Conservation (phyloP, 768 basidiomycete genomes). For the Antrodiella citrinella region DNA sequence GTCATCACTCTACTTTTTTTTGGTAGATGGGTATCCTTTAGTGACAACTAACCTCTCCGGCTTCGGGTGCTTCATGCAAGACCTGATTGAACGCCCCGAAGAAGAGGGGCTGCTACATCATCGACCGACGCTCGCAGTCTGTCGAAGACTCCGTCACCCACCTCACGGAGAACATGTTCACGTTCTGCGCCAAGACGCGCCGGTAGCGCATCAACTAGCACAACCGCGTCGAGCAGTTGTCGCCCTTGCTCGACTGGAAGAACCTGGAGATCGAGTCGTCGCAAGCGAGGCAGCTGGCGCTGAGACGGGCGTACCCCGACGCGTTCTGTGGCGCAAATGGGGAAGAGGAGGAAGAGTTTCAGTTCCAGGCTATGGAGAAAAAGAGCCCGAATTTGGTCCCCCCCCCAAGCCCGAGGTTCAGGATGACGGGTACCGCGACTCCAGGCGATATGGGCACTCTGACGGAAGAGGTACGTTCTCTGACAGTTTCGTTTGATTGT, state of each 20-base stretch:
- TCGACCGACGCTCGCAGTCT: constrained; percentile 83
- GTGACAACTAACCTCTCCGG: constrained; percentile 97
- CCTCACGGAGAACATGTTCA: constrained; percentile 68
- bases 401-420: constrained; percentile 79
- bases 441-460: constrained; percentile 91
- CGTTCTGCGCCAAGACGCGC: constrained; percentile 76
- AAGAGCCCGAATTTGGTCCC: constrained; percentile 72
- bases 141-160: constrained; percentile 89
- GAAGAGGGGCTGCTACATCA: constrained; percentile 95
- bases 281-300: constrained; percentile 86
- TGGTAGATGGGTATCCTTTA: constrained; percentile 92
- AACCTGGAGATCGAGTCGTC: constrained; percentile 94
- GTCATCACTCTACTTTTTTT: too few species aligned
- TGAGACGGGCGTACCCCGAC: constrained; percentile 92
- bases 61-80: constrained; percentile 98
- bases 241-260: constrained; percentile 96
- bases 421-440: constrained; percentile 69
- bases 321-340: constrained; percentile 64
- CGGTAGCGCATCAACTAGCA: constrained; percentile 98
- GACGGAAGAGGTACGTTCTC: constrained; percentile 64
- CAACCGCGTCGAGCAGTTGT: constrained; percentile 92
- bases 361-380: constrained; percentile 60
- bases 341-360: constrained; percentile 43
- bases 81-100: constrained; percentile 88
- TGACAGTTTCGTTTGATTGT: background rate